phyloP scores from a whole-genome alignment of 257 asterid species.

The Haberlea rhodopensis region DNA sequence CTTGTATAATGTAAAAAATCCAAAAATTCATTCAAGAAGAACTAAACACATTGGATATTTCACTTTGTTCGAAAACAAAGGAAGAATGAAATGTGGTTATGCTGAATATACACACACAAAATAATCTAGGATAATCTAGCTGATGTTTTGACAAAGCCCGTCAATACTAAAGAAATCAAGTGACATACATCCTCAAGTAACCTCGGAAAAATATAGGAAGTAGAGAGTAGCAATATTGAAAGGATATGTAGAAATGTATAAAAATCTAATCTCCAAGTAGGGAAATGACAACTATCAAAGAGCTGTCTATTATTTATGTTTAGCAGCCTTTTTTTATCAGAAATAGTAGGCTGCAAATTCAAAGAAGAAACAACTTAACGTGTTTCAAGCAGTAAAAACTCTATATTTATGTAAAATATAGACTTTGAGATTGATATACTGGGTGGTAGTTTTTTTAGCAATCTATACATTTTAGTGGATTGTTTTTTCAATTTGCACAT shows the following conservation, averaged over 20 bases:
- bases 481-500: too few relatives aligned
- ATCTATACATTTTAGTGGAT: too few relatives aligned
- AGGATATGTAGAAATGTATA: not conserved
- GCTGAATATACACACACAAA: too few relatives aligned
- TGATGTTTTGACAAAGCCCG: not conserved
- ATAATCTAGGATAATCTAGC: not conserved
- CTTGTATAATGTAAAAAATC: not conserved
- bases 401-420: too few relatives aligned
- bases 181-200: not conserved
- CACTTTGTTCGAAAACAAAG: not conserved
- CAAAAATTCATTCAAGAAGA: not conserved
- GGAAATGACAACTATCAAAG: too few relatives aligned
- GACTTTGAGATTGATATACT: not conserved
- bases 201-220: not conserved
- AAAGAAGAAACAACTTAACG: not conserved
- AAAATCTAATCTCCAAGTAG: not conserved
- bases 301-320: too few relatives aligned
- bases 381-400: not conserved
- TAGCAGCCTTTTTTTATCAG: too few relatives aligned
- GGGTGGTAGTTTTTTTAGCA: not conserved
- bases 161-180: not conserved
- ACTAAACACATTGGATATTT: not conserved
- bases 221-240: not conserved
- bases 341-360: not conserved
- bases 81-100: not conserved